Percentiles rank a stretch among this genome's conserved stretches.
phyloP scores from a whole-genome alignment of 441 rosid species.

The Geranium incanum region DNA sequence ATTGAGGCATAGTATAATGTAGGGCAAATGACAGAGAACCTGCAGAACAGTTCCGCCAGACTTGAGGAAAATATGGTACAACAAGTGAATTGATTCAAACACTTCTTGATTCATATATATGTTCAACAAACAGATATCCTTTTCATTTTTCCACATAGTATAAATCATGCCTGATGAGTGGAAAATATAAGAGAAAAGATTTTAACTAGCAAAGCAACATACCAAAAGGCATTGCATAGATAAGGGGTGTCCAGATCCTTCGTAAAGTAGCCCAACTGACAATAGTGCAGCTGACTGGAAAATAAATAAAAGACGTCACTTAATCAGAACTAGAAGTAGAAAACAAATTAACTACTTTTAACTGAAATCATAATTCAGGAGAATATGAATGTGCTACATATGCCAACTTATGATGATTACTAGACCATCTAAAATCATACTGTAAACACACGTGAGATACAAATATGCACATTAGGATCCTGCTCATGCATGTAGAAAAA shows the following conservation, averaged over 20 bases:
- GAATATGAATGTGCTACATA: background rate
- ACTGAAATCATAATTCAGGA: background rate
- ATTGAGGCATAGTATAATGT: background rate
- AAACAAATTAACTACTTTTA: background rate
- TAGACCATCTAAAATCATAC: constrained; percentile 9
- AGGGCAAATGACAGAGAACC: no score
- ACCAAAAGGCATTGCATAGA: constrained; percentile 90
- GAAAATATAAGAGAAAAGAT: background rate
- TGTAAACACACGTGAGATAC: background rate
- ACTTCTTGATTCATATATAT: background rate
- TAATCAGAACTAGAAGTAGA: constrained; percentile 8
- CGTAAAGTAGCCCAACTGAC: constrained; percentile 87
- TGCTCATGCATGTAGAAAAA: constrained; percentile 1
- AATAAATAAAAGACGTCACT: constrained; percentile 16
- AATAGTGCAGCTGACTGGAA: constrained; percentile 87
- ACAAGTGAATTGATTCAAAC: background rate
- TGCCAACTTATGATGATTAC: constrained; percentile 1
- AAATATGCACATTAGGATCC: constrained; percentile 1
- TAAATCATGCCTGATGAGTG: background rate
- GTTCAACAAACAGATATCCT: background rate
- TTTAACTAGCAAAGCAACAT: constrained; percentile 19
- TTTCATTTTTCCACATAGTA: background rate
- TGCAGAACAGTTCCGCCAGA: no score
- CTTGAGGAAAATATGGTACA: background rate
- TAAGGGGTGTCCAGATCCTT: constrained; percentile 90